phyloP scores from a whole-genome alignment of 2,329 filamentous ascomycete genomes.

The Fusarium neocosmosporiellum region DNA sequence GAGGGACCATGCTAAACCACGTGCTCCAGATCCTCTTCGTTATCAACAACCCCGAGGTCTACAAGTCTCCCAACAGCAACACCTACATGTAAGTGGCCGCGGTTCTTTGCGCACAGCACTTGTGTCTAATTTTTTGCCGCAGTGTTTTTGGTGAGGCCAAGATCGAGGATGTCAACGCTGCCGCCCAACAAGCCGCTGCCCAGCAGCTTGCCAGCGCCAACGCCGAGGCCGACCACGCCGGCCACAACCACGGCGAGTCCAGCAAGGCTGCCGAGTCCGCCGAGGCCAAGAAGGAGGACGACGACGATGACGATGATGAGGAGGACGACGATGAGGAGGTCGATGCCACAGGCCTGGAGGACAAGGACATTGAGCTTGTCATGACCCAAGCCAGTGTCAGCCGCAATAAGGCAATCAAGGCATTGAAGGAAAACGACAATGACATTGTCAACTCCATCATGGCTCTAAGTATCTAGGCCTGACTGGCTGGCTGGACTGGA shows the following conservation, averaged over 20 bases:
- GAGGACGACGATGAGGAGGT: slow-evolving; percentile 97
- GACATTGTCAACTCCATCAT: slow-evolving; percentile 99
- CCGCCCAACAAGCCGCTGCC: slow-evolving; percentile 94
- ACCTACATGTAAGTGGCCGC: slow-evolving; percentile 91
- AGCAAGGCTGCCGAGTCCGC: slow-evolving; percentile 70
- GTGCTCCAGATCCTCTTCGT: slow-evolving; percentile 90
- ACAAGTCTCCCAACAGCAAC: slow-evolving; percentile 99
- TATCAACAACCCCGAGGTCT: slow-evolving; percentile 99
- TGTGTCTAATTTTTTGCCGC: slow-evolving; percentile 17
- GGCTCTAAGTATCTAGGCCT: slow-evolving; percentile 84
- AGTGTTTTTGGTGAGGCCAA: slow-evolving; percentile 99
- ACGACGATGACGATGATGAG: slow-evolving; percentile 87
- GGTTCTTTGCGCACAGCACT: neutral
- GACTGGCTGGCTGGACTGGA: slow-evolving; percentile 34
- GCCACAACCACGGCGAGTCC: slow-evolving; percentile 78
- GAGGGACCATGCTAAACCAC: slow-evolving; percentile 37
- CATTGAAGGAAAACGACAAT: slow-evolving; percentile 98
- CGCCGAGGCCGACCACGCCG: slow-evolving; percentile 74
- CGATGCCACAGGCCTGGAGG: slow-evolving; percentile 92
- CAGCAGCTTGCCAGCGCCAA: slow-evolving; percentile 87
- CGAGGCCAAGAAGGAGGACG: slow-evolving; percentile 80
- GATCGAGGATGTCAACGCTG: slow-evolving; percentile 99
- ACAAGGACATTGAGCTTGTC: slow-evolving; percentile 99
- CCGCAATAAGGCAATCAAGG: slow-evolving; percentile 98
- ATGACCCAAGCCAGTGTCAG: slow-evolving; percentile 98